Percentiles rank a stretch among this genome's conserved stretches.
phyloP scores from a whole-genome alignment of 331 rosid species.

The Saraca asoca region DNA sequence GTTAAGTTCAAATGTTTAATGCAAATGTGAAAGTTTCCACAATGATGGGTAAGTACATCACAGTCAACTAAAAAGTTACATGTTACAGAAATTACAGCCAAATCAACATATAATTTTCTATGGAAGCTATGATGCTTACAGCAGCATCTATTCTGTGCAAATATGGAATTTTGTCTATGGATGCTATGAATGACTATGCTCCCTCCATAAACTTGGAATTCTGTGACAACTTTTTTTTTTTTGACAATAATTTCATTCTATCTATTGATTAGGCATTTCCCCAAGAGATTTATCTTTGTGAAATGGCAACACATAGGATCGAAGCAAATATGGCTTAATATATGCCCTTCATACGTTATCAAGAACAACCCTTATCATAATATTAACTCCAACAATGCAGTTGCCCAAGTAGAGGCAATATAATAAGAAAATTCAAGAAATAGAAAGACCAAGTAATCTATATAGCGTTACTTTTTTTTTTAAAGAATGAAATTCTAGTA shows the following conservation, averaged over 20 bases:
- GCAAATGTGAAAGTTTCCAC: not conserved
- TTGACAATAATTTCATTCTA: not conserved
- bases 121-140: conserved; percentile 5
- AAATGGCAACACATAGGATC: too few species aligned
- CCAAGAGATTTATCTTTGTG: not conserved
- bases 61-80: conserved; percentile 8
- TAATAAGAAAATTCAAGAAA: too few species aligned
- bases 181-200: too few species aligned
- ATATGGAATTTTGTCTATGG: too few species aligned
- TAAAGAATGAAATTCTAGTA: too few species aligned
- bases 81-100: conserved; percentile 11
- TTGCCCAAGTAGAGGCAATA: not conserved
- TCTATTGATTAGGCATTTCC: not conserved
- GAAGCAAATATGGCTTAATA: too few species aligned
- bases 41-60: not conserved
- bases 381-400: not conserved
- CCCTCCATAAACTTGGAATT: not conserved
- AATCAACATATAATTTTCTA: not conserved
- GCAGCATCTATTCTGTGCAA: too few species aligned
- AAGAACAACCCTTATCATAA: not conserved
- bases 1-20: not conserved
- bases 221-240: not conserved
- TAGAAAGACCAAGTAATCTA: not conserved
- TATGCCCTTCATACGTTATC: not conserved
- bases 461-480: too few species aligned